Evolutionary conservation across 805 yeast genomes (phyloP), one percentile per base, ranked within the genome.

Genomic region (Suhomyces pyralidae): DNA sequence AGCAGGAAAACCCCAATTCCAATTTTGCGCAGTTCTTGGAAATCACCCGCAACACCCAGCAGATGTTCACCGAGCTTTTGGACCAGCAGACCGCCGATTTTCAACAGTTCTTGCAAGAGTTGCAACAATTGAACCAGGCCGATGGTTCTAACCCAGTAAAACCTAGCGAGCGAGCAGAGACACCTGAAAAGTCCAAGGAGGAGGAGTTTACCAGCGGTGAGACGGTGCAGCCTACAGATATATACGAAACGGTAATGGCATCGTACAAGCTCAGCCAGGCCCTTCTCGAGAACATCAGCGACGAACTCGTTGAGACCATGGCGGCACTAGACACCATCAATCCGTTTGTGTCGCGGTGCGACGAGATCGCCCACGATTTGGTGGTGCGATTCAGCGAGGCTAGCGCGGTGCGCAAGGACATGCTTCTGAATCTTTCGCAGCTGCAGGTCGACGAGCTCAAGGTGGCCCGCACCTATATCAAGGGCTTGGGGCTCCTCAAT

Each of bases 141-240:
- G 45, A 42, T 2, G 20, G 20, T 28, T 19, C 19, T 30, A 46
- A 38, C 25, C 15, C n/a, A 7, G 40, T 7, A 9, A 8, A 15
- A 2, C 45, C 19, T 8, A 20, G 14, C 12, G 49, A 45, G 28
- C 43, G 38, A 3, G 22, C 17, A 5, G 40, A 9, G 3, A 22
- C 22, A 8, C 5, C 17, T 6, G 45, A 42, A 8, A 45, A 46
- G 19, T 38, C 42, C 8, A 47, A 48, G 34, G 49, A 50, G 42
- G 48, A 49, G 47, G 64, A 63, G 40, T 59, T 49, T 34, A 54
- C 58, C 14, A 55, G 62, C 38, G 67, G 62, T 46, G 60, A 64
- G 44, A 61, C 62, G 0, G 56, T 70, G 12, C 77, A 73, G 51
- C 76, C 77, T 0, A 52, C 62, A 7, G 79, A 74, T 49, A 55